Percentiles rank a stretch among this genome's conserved stretches.
These are phyloP conservation scores for Ophiostoma perfectum DNA, from an alignment of 2,329 filamentous ascomycete genomes.

Conservation along the genomic window DNA sequence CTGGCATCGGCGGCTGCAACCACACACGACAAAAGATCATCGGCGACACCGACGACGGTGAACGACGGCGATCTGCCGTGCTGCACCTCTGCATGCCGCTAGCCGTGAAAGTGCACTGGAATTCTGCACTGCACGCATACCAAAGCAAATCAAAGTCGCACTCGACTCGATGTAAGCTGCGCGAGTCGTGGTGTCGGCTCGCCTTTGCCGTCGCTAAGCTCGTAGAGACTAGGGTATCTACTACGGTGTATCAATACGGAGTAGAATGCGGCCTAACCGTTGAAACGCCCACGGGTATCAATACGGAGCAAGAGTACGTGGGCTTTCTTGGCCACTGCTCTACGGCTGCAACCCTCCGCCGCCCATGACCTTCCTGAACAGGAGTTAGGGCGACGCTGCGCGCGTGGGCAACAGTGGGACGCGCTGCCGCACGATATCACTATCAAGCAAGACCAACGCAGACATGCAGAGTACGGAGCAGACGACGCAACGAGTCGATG, in stretches of 20 bases:
- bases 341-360: slow-evolving; percentile 10
- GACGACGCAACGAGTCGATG: background rate
- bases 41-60: background rate
- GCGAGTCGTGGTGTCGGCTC: background rate
- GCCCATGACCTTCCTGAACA: slow-evolving; percentile 13
- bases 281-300: too few species aligned
- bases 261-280: too few species aligned
- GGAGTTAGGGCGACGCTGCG: background rate
- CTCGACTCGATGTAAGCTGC: background rate
- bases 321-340: background rate
- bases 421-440: too few species aligned
- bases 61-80: background rate
- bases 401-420: too few species aligned
- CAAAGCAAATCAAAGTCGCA: background rate
- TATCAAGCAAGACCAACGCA: too few species aligned
- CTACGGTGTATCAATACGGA: background rate
- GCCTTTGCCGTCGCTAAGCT: background rate
- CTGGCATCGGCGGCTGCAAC: background rate
- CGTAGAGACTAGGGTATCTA: background rate
- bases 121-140: too few species aligned
- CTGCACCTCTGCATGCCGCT: background rate
- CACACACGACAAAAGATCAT: background rate
- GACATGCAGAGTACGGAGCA: too few species aligned
- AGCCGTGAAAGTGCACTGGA: too few species aligned
- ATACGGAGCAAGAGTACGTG: too few species aligned